Evolutionary conservation across 805 yeast genomes (phyloP).

Genomic region (Nakazawaea wyomingensis): DNA sequence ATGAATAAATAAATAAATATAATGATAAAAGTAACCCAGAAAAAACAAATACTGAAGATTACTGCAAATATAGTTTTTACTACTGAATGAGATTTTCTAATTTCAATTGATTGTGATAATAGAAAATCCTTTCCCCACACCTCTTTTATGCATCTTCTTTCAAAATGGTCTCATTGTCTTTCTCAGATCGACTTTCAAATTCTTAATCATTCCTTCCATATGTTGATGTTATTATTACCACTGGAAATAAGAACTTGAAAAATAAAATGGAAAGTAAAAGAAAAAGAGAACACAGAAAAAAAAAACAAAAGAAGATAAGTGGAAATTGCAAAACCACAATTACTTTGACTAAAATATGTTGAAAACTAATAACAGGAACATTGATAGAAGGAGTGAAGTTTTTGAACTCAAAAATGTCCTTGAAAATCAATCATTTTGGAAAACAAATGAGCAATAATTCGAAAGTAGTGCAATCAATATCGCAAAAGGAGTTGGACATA

Average conservation of each 20-base stretch:
- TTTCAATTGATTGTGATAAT: too few relatives aligned
- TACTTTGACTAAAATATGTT: neutral
- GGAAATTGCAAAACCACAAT: neutral
- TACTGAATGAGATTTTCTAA: neutral
- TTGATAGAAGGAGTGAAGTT: slow-evolving; percentile 3
- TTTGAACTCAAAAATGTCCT: slow-evolving; percentile 10
- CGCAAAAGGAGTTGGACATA: neutral
- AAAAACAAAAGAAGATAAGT: too few relatives aligned
- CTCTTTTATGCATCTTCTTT: neutral
- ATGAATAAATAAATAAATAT: too few relatives aligned
- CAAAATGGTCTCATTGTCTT: neutral
- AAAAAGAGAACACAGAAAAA: neutral
- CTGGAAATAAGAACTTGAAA: neutral
- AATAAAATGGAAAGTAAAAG: neutral
- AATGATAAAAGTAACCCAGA: too few relatives aligned
- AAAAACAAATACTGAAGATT: too few relatives aligned
- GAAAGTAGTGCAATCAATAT: neutral
- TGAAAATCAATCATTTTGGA: neutral
- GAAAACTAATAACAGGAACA: neutral
- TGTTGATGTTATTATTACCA: neutral
- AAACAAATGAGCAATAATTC: neutral
- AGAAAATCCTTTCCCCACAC: neutral
- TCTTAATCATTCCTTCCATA: slow-evolving; percentile 1
- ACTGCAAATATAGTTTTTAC: too few relatives aligned
- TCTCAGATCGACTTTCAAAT: neutral